A percentile compares a stretch with the other conserved stretches of the same genome.
Evolutionary conservation across 192 early-diverging fungal genomes (phyloP).

Genomic region (Chytriomyces sp.): DNA sequence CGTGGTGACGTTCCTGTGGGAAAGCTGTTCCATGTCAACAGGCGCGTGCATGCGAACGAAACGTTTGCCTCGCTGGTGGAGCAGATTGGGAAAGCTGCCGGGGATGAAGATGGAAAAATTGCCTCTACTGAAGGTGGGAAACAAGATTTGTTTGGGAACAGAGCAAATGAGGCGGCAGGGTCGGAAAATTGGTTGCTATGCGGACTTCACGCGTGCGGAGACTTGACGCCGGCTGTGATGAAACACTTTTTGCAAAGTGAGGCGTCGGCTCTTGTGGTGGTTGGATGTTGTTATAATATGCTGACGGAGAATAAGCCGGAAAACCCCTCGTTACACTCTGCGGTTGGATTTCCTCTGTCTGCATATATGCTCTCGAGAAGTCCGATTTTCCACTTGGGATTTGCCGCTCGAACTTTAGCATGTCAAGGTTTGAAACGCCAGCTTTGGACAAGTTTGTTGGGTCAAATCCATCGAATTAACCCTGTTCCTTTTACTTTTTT

Average conservation of each 20-base stretch:
- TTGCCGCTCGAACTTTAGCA: slow-evolving; percentile 48
- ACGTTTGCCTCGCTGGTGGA: slow-evolving; percentile 33
- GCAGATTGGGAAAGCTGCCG: slow-evolving; percentile 22
- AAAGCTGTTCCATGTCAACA: slow-evolving; percentile 42
- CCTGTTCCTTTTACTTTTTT: no score
- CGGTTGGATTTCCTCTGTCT: slow-evolving; percentile 32
- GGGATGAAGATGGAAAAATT: background rate
- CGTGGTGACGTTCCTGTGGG: slow-evolving; percentile 2
- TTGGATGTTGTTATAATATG: slow-evolving; percentile 88
- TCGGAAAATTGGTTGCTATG: slow-evolving; percentile 68
- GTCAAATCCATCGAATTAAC: no score
- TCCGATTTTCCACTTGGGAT: slow-evolving; percentile 41
- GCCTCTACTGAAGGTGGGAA: background rate
- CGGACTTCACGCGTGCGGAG: slow-evolving; percentile 86
- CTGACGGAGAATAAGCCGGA: slow-evolving; percentile 61
- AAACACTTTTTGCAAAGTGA: slow-evolving; percentile 54
- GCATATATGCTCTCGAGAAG: slow-evolving; percentile 19
- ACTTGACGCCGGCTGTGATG: slow-evolving; percentile 76
- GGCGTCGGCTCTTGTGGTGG: slow-evolving; percentile 61
- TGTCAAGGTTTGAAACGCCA: slow-evolving; percentile 55
- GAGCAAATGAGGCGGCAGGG: no score
- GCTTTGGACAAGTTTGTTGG: no score
- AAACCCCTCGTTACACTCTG: background rate
- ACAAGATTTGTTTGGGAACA: background rate
- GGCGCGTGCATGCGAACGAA: slow-evolving; percentile 40